Evolutionary conservation across 2,329 filamentous ascomycete species (phyloP).

Genomic region (Ophiostoma pallidulum): DNA sequence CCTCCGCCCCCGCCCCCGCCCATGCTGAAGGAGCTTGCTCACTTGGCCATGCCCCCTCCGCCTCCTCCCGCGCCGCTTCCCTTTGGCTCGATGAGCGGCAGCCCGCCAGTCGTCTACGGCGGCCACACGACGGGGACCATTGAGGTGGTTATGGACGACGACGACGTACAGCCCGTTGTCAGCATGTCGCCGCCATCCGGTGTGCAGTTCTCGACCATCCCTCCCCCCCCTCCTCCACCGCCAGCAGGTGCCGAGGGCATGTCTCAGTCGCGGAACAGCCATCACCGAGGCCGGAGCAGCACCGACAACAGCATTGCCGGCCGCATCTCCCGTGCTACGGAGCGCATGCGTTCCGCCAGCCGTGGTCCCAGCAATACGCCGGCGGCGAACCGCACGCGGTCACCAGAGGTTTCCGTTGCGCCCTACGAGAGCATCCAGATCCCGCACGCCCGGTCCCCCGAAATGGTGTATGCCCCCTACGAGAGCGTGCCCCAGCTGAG

Average conservation of each 20-base stretch:
- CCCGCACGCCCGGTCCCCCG: conserved; percentile 27
- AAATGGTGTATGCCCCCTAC: conserved; percentile 28
- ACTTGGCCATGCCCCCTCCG: conserved; percentile 50
- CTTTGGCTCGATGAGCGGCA: conserved; percentile 28
- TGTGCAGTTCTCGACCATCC: conserved; percentile 34
- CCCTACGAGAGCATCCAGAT: conserved; percentile 32
- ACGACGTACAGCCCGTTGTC: conserved; percentile 27
- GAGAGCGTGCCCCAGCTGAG: conserved; percentile 32
- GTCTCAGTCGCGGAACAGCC: conserved; percentile 29
- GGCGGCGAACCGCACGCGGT: conserved; percentile 27
- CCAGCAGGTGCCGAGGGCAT: not conserved
- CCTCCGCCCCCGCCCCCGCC: conserved; percentile 47
- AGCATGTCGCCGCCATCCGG: conserved; percentile 19
- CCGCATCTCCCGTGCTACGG: conserved; percentile 48
- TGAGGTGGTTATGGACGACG: conserved; percentile 58
- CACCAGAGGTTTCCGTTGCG: conserved; percentile 25
- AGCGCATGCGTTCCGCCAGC: conserved; percentile 51
- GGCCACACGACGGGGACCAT: conserved; percentile 47
- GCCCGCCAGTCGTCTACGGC: conserved; percentile 29
- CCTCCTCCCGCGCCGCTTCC: conserved; percentile 52
- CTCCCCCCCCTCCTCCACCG: conserved; percentile 33
- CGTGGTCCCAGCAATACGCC: conserved; percentile 40
- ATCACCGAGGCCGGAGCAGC: conserved; percentile 48
- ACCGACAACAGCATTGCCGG: conserved; percentile 43
- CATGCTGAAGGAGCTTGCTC: conserved; percentile 53